phyloP scores from a whole-genome alignment of 306 rosid genomes.

The Glycine tomentella region DNA sequence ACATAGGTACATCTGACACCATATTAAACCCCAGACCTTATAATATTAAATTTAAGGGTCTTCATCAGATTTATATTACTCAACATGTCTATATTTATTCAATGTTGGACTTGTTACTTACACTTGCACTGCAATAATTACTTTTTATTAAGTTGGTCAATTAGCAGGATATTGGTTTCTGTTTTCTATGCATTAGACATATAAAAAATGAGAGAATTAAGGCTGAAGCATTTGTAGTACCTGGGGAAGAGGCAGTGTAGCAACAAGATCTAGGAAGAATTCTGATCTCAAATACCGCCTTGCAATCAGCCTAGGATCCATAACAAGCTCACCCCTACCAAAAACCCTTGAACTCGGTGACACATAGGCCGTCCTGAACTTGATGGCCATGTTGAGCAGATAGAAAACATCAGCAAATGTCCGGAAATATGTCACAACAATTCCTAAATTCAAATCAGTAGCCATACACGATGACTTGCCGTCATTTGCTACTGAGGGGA shows the following conservation, averaged over 20 bases:
- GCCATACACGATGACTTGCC: slow-evolving; percentile 68
- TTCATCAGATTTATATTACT: too few relatives aligned
- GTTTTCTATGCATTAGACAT: not conserved
- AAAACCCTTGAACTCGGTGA: slow-evolving; percentile 87
- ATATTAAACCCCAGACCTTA: too few relatives aligned
- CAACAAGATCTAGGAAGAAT: slow-evolving; percentile 79
- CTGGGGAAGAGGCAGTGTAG: slow-evolving; percentile 96
- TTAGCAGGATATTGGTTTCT: too few relatives aligned
- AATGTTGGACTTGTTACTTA: too few relatives aligned
- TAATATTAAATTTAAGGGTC: too few relatives aligned
- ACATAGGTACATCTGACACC: too few relatives aligned
- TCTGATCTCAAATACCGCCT: slow-evolving; percentile 73
- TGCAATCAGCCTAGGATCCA: slow-evolving; percentile 70
- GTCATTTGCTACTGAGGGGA: slow-evolving; percentile 62
- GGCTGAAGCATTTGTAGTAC: slow-evolving; percentile 48
- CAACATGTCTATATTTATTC: too few relatives aligned
- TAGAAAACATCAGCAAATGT: slow-evolving; percentile 83
- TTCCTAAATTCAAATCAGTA: slow-evolving; percentile 77
- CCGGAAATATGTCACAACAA: slow-evolving; percentile 75
- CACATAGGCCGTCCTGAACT: slow-evolving; percentile 85
- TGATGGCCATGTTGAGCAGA: slow-evolving; percentile 68
- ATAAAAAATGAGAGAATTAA: slow-evolving; percentile 3
- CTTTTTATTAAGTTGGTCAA: too few relatives aligned
- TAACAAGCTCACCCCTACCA: slow-evolving; percentile 92
- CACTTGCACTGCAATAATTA: too few relatives aligned